A percentile compares a stretch with the other conserved stretches of the same genome.
phyloP scores from a whole-genome alignment of 306 rosid genomes.

The Vigna reflexopilosa region DNA sequence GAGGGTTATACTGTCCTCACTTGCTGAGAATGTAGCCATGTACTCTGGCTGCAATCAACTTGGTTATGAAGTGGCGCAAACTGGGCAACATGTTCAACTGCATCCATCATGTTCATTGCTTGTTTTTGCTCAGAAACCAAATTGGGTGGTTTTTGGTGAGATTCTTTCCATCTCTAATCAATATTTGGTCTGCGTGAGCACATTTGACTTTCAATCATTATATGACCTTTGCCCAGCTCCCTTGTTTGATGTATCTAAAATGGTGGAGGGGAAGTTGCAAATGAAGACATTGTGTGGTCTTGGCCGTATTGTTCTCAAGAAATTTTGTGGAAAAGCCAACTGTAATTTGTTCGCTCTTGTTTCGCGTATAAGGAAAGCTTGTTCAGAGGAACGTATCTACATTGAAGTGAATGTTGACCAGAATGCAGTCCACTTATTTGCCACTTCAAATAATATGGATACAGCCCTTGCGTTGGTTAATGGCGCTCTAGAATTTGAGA shows the following conservation, averaged over 20 bases:
- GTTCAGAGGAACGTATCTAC: conserved; percentile 67
- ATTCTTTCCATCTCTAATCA: conserved; percentile 69
- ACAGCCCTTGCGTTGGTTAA: conserved; percentile 50
- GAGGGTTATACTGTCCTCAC: conserved; percentile 79
- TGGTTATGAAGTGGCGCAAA: conserved; percentile 91
- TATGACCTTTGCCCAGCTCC: conserved; percentile 65
- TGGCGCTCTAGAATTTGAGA: conserved; percentile 65
- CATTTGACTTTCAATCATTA: conserved; percentile 68
- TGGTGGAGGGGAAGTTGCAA: conserved; percentile 69
- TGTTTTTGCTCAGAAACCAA: conserved; percentile 80
- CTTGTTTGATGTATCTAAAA: conserved; percentile 61
- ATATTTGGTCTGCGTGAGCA: conserved; percentile 81
- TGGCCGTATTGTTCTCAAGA: conserved; percentile 74
- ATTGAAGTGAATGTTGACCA: conserved; percentile 69
- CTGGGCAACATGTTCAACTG: conserved; percentile 75
- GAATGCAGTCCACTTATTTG: conserved; percentile 68
- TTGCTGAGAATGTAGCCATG: conserved; percentile 92
- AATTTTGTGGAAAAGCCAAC: conserved; percentile 82
- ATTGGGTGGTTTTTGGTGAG: conserved; percentile 93
- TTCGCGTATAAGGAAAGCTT: conserved; percentile 59
- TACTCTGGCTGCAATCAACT: conserved; percentile 76
- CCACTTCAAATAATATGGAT: conserved; percentile 67
- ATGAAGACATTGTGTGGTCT: conserved; percentile 65
- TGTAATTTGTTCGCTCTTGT: conserved; percentile 59
- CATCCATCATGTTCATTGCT: conserved; percentile 94